These are phyloP conservation scores for Fusarium torulosum DNA, from an alignment of 2,329 filamentous ascomycete species.

Conservation along the genomic window DNA sequence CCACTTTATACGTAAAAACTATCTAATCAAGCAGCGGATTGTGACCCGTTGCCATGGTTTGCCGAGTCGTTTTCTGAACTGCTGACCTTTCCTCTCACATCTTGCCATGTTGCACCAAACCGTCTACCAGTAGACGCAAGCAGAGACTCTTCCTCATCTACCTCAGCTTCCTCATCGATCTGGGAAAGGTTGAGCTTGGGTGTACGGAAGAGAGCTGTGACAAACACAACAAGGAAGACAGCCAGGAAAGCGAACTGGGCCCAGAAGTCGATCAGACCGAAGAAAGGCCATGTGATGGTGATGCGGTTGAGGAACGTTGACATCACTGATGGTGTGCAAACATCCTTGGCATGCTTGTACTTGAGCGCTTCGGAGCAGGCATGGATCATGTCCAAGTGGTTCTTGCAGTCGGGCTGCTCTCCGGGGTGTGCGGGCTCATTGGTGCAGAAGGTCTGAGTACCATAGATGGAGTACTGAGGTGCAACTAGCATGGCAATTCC, in stretches of 20 bases:
- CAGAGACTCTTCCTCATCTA: constrained; percentile 92
- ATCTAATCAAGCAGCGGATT: constrained; percentile 33
- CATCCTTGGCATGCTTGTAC: constrained; percentile 77
- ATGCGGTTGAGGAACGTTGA: constrained; percentile 94
- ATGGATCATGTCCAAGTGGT: constrained; percentile 77
- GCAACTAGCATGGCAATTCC: constrained; percentile 92
- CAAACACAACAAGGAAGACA: constrained; percentile 84
- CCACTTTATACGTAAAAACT: neutral
- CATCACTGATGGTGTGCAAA: constrained; percentile 92
- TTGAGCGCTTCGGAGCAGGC: constrained; percentile 83
- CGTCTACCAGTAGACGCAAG: constrained; percentile 84
- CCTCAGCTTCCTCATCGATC: constrained; percentile 89
- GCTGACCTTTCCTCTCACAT: constrained; percentile 73
- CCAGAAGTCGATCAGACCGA: constrained; percentile 95
- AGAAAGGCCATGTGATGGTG: constrained; percentile 94
- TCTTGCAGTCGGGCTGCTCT: constrained; percentile 79
- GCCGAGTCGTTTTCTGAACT: constrained; percentile 31
- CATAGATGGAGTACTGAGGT: constrained; percentile 94
- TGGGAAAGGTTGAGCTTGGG: constrained; percentile 82
- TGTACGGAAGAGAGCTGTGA: constrained; percentile 82
- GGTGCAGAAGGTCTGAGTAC: constrained; percentile 93
- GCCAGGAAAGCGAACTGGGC: constrained; percentile 91
- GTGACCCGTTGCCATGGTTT: constrained; percentile 38
- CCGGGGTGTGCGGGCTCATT: constrained; percentile 72
- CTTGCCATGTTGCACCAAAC: constrained; percentile 89